These are phyloP conservation scores for Spathaspora gorwiae DNA, from an alignment of 805 yeast species.

Conservation along the genomic window DNA sequence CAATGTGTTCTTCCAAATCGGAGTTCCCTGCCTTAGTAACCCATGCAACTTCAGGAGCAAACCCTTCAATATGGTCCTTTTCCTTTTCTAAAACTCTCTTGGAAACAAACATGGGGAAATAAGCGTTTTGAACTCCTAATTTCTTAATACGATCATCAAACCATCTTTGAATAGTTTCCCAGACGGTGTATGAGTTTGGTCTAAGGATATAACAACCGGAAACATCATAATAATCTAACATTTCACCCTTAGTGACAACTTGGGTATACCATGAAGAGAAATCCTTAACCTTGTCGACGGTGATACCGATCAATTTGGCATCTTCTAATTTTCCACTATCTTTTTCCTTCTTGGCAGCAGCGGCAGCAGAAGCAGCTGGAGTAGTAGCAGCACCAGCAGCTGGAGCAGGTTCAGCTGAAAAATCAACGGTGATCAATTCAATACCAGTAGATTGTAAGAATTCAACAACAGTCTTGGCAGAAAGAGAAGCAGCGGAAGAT, in stretches of 20 bases:
- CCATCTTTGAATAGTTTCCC: conserved; percentile 92
- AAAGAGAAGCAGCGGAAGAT: conserved; percentile 46
- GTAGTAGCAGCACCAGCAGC: conserved; percentile 36
- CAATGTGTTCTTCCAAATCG: conserved; percentile 96
- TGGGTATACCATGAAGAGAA: conserved; percentile 98
- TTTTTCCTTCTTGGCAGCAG: conserved; percentile 33
- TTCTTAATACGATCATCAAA: conserved; percentile 77
- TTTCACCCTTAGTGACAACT: conserved; percentile 92
- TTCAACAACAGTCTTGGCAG: conserved; percentile 43
- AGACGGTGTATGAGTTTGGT: conserved; percentile 88
- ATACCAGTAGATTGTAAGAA: conserved; percentile 48
- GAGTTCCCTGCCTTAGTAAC: conserved; percentile 94
- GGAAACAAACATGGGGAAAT: conserved; percentile 98
- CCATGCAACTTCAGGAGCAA: conserved; percentile 99
- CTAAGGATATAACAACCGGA: conserved; percentile 98
- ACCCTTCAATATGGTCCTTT: conserved; percentile 98
- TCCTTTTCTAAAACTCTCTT: conserved; percentile 90
- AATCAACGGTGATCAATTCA: conserved; percentile 53
- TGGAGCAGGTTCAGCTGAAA: conserved; percentile 39
- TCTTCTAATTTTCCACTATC: conserved; percentile 62
- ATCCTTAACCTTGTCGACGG: conserved; percentile 86
- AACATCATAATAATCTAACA: conserved; percentile 97
- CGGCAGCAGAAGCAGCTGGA: conserved; percentile 13
- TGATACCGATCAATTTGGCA: conserved; percentile 91
- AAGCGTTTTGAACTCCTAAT: conserved; percentile 89